These are phyloP conservation scores for Taphrina communis DNA, from an alignment of 1,139 yeast genomes.

Conservation along the genomic window DNA sequence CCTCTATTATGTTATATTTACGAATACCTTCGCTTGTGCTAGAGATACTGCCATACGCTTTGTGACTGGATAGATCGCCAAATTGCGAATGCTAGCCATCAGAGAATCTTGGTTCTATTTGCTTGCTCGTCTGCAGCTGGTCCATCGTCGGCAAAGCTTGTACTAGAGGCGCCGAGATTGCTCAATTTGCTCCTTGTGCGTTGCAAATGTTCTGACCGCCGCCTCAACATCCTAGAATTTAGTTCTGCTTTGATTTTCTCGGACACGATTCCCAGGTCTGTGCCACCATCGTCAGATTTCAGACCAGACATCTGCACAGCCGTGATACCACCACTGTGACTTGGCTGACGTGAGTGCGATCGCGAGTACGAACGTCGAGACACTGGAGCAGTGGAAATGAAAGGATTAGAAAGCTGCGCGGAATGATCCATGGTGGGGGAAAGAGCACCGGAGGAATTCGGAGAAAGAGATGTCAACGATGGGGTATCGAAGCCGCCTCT, in stretches of 20 bases:
- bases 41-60: slow-evolving; percentile 7
- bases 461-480: background rate
- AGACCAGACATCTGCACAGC: slow-evolving; percentile 32
- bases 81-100: background rate
- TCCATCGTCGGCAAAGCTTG: background rate
- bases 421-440: slow-evolving; percentile 20
- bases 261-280: slow-evolving; percentile 23
- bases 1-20: background rate
- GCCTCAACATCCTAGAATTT: slow-evolving; percentile 15
- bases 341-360: slow-evolving; percentile 28
- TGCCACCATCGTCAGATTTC: slow-evolving; percentile 15
- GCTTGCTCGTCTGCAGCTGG: background rate
- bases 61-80: background rate
- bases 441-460: slow-evolving; percentile 27
- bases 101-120: slow-evolving; percentile 3
- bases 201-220: slow-evolving; percentile 19
- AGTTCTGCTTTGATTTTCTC: slow-evolving; percentile 30
- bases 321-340: slow-evolving; percentile 20
- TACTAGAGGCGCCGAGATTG: background rate
- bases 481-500: slow-evolving; percentile 33
- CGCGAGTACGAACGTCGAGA: slow-evolving; percentile 32
- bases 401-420: slow-evolving; percentile 21
- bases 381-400: slow-evolving; percentile 32
- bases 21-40: slow-evolving; percentile 10
- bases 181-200: slow-evolving; percentile 1